Percentiles rank a stretch among this genome's conserved stretches.
These are phyloP conservation scores for Cutaneotrichosporon mucoides DNA, from an alignment of 1,284 basidiomycete genomes.

Conservation along the genomic window DNA sequence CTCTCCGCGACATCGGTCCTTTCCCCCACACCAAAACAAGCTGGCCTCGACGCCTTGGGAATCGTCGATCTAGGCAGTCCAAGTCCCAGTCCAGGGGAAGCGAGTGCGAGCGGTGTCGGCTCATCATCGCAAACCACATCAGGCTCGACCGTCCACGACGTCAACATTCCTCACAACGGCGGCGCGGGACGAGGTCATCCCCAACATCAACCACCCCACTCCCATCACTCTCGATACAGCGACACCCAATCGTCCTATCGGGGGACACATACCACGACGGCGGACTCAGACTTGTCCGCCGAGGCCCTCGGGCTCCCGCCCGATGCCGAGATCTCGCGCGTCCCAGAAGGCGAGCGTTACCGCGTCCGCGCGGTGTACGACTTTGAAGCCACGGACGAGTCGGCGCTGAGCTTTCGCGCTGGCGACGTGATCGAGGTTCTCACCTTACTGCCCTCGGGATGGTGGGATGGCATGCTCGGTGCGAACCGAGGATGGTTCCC, in stretches of 20 bases:
- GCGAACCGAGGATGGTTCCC: constrained; percentile 96
- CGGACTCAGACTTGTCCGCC: constrained; percentile 7
- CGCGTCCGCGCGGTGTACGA: constrained; percentile 84
- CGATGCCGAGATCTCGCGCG: constrained; percentile 15
- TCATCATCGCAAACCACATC: too few relatives aligned
- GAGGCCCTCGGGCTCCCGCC: constrained; percentile 13
- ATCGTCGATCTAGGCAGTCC: constrained; percentile 9
- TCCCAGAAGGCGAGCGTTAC: constrained; percentile 20
- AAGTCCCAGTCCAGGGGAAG: not conserved
- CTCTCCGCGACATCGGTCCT: constrained; percentile 1
- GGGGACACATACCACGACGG: not conserved
- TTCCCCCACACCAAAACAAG: not conserved
- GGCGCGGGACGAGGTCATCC: too few relatives aligned
- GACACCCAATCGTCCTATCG: not conserved
- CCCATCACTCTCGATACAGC: not conserved
- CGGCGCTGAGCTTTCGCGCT: constrained; percentile 79
- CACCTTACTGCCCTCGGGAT: constrained; percentile 84
- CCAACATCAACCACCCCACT: not conserved
- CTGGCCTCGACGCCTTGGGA: constrained; percentile 10
- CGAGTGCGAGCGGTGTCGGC: not conserved
- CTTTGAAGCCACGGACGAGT: constrained; percentile 80
- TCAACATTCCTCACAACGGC: not conserved
- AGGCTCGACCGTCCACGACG: too few relatives aligned
- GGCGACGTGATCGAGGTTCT: constrained; percentile 93
- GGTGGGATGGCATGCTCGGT: constrained; percentile 96